phyloP scores from a whole-genome alignment of 2,329 filamentous ascomycete genomes.

The Dendrostoma leiphaemia region DNA sequence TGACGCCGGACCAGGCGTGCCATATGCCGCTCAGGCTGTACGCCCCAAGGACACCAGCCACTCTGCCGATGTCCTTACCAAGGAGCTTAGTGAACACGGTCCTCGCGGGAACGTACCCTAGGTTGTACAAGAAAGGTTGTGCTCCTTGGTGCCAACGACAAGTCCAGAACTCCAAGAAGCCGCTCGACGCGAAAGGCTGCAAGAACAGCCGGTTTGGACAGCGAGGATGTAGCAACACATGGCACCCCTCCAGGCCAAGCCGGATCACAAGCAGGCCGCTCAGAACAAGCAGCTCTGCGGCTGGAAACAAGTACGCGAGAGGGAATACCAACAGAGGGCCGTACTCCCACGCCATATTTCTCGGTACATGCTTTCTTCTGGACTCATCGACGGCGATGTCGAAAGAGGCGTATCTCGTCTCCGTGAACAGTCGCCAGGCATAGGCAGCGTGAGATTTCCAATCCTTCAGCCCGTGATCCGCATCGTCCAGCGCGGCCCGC shows the following conservation, averaged over 20 bases:
- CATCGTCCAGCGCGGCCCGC: background rate
- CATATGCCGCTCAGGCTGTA: slow-evolving; percentile 7
- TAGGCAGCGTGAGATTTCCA: background rate
- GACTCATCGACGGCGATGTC: slow-evolving; percentile 8
- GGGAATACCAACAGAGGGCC: background rate
- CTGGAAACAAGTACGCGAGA: background rate
- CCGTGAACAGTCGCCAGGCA: background rate
- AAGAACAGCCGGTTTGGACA: slow-evolving; percentile 1
- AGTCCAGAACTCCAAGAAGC: slow-evolving; percentile 1
- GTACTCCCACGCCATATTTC: background rate
- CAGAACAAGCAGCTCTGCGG: slow-evolving; percentile 1
- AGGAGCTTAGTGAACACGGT: background rate
- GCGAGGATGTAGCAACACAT: background rate
- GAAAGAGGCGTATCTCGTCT: slow-evolving; percentile 10
- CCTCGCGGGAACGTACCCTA: slow-evolving; percentile 1
- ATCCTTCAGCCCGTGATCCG: background rate
- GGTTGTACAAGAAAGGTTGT: background rate
- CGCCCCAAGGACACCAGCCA: slow-evolving; percentile 4
- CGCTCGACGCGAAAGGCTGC: background rate
- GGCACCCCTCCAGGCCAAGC: slow-evolving; percentile 4
- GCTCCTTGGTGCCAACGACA: slow-evolving; percentile 10
- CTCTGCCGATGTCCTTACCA: background rate
- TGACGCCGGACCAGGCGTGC: slow-evolving; percentile 7
- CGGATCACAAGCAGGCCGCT: background rate
- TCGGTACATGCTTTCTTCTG: background rate